A percentile compares a stretch with the other conserved stretches of the same genome.
Evolutionary conservation across 1,139 yeast genomes (phyloP).

Genomic region (Geotrichum cucujoidarum): DNA sequence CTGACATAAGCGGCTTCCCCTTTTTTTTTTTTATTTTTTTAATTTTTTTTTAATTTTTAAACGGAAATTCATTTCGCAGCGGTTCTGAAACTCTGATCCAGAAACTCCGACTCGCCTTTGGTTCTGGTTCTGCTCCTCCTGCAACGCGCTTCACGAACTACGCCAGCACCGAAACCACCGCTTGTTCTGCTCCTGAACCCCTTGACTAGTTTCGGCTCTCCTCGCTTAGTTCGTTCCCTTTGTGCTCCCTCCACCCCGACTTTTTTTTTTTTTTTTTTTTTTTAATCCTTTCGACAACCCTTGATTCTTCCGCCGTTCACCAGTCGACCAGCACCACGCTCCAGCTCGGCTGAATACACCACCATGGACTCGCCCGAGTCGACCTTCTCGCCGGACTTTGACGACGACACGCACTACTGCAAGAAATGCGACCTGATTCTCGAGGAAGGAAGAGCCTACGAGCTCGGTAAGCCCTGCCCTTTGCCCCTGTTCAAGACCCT

Average conservation of each 20-base stretch:
- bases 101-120: too few relatives aligned
- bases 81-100: too few relatives aligned
- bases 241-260: background rate
- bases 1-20: background rate
- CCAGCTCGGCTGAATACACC: background rate
- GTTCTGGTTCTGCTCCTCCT: background rate
- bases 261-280: background rate
- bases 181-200: too few relatives aligned
- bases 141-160: background rate
- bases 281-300: background rate
- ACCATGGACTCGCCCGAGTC: slow-evolving; percentile 17
- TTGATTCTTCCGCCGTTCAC: background rate
- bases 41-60: background rate
- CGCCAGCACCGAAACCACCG: too few relatives aligned
- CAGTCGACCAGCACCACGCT: background rate
- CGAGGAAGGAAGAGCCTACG: slow-evolving; percentile 43
- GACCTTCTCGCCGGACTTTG: slow-evolving; percentile 20
- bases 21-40: slow-evolving; percentile 1
- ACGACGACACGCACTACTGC: slow-evolving; percentile 35
- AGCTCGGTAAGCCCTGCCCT: slow-evolving; percentile 31
- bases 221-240: background rate
- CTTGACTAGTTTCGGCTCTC: background rate
- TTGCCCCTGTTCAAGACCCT: background rate
- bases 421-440: slow-evolving; percentile 36
- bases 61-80: background rate